A percentile compares a stretch with the other conserved stretches of the same genome.
These are phyloP conservation scores for Colletotrichum scovillei DNA, from an alignment of 2,329 filamentous ascomycete species.

Conservation along the genomic window DNA sequence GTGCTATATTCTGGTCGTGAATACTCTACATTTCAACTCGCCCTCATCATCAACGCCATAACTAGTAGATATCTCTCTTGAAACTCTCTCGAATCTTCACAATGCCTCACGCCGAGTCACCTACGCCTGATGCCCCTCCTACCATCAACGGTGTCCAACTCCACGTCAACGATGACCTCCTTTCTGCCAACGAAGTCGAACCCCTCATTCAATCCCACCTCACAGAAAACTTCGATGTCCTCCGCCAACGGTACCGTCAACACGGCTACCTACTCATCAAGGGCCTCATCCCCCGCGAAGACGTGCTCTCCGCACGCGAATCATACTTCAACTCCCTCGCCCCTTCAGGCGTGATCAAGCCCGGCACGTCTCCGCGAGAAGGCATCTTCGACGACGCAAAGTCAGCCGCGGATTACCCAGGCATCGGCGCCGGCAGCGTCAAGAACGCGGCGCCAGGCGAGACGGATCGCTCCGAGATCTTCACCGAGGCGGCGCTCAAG, in stretches of 20 bases:
- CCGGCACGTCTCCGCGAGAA: conserved; percentile 28
- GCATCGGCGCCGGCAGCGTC: conserved; percentile 60
- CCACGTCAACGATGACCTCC: conserved; percentile 47
- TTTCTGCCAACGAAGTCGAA: conserved; percentile 55
- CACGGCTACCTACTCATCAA: conserved; percentile 35
- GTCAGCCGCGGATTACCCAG: conserved; percentile 24
- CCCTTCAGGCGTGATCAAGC: conserved; percentile 32
- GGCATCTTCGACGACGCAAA: conserved; percentile 40
- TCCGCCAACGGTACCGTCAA: conserved; percentile 21
- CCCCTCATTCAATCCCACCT: conserved; percentile 55
- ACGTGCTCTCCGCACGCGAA: conserved; percentile 28
- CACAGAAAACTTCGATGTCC: conserved; percentile 33
- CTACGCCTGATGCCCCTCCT: not conserved
- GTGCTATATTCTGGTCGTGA: not conserved
- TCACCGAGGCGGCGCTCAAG: conserved; percentile 56
- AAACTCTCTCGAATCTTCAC: not conserved
- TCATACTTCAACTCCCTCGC: conserved; percentile 35
- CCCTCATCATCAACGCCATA: not conserved
- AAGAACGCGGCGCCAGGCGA: conserved; percentile 58
- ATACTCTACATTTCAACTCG: no score
- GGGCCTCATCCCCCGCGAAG: conserved; percentile 25
- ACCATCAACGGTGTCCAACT: conserved; percentile 34
- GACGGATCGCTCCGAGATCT: conserved; percentile 38
- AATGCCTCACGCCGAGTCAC: conserved; percentile 19
- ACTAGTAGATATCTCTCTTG: no score